Percentiles rank a stretch among this genome's conserved stretches.
These are phyloP conservation scores for Collybia nuda DNA, from an alignment of 768 basidiomycete genomes.

Conservation along the genomic window DNA sequence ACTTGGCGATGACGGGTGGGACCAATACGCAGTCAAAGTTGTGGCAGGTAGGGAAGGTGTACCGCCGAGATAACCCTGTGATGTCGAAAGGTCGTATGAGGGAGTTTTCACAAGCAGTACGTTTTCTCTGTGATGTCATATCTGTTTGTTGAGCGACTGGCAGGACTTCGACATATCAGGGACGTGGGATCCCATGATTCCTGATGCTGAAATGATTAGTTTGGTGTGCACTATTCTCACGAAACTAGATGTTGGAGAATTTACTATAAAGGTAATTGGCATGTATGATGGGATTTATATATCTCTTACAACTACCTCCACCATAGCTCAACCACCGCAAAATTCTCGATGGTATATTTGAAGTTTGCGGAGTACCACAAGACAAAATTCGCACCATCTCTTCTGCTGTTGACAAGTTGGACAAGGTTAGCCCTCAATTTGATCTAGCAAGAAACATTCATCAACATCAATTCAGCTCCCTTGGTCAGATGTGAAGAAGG, in stretches of 20 bases:
- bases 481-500: slow-evolving; percentile 90
- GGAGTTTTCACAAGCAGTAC: slow-evolving; percentile 95
- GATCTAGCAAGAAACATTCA: not conserved
- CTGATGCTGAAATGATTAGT: slow-evolving; percentile 89
- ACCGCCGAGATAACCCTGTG: slow-evolving; percentile 92
- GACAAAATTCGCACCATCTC: slow-evolving; percentile 93
- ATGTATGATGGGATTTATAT: not conserved
- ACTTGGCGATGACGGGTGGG: slow-evolving; percentile 94
- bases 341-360: slow-evolving; percentile 95
- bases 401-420: slow-evolving; percentile 96
- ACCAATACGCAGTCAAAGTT: slow-evolving; percentile 74
- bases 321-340: slow-evolving; percentile 90
- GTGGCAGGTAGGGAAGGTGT: slow-evolving; percentile 99
- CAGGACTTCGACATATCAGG: slow-evolving; percentile 97
- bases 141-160: not conserved
- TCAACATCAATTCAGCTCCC: slow-evolving; percentile 51
- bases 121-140: slow-evolving; percentile 15
- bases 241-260: slow-evolving; percentile 89
- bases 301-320: not conserved
- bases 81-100: slow-evolving; percentile 99
- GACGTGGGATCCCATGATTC: slow-evolving; percentile 93
- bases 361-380: slow-evolving; percentile 89
- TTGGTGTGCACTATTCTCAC: slow-evolving; percentile 80
- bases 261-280: slow-evolving; percentile 77
- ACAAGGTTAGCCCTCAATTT: slow-evolving; percentile 63